These are phyloP conservation scores for Suillus subaureus DNA, from an alignment of 768 basidiomycete species.

Conservation along the genomic window DNA sequence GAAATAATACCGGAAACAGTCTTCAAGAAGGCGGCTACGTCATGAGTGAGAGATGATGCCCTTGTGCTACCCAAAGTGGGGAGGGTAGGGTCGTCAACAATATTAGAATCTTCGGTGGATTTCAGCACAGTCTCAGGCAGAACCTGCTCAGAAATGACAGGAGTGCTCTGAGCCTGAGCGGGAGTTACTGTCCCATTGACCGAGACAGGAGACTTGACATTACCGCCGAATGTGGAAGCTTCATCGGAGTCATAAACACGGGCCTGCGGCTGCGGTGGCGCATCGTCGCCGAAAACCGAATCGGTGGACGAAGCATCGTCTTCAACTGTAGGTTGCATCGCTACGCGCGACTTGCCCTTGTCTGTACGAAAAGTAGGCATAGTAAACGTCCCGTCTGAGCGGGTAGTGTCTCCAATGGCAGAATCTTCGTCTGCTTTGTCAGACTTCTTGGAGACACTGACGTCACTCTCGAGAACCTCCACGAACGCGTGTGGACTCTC, in stretches of 20 bases:
- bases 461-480: conserved; percentile 52
- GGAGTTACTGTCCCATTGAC: conserved; percentile 29
- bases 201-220: conserved; percentile 19
- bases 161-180: conserved; percentile 43
- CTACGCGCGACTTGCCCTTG: conserved; percentile 43
- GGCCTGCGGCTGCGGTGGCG: conserved; percentile 58
- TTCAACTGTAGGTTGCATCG: conserved; percentile 24
- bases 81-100: conserved; percentile 49
- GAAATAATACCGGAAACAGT: conserved; percentile 57
- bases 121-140: conserved; percentile 18
- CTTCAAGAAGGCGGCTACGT: conserved; percentile 63
- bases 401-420: conserved; percentile 35
- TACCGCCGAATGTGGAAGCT: conserved; percentile 23
- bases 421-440: conserved; percentile 34
- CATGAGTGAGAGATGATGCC: conserved; percentile 56
- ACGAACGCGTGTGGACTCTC: conserved; percentile 66
- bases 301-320: conserved; percentile 42
- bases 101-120: conserved; percentile 17
- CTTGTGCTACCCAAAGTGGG: conserved; percentile 43
- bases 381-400: conserved; percentile 24
- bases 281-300: conserved; percentile 44
- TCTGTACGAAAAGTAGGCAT: conserved; percentile 39
- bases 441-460: conserved; percentile 32
- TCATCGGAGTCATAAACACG: conserved; percentile 52
- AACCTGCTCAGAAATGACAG: conserved; percentile 33